Conservation (phyloP, 345 rosid species). For the Arabis alpina region DNA sequence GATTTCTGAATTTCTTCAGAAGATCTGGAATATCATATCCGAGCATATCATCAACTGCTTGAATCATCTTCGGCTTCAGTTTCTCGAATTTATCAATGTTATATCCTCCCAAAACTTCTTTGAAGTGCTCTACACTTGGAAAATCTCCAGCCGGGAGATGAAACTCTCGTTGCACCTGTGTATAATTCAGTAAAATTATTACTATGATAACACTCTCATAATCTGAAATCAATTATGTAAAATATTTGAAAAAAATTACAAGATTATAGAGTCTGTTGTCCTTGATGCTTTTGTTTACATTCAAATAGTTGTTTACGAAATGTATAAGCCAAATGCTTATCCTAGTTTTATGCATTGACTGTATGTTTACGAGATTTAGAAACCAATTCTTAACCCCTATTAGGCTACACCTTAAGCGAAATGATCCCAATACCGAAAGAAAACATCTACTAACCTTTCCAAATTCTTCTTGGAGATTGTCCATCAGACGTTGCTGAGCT, state of each 20-base stretch:
- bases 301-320: too few species aligned
- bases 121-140: constrained; percentile 78
- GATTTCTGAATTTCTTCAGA: constrained; percentile 81
- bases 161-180: constrained; percentile 81
- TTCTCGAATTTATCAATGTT: constrained; percentile 85
- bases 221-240: not conserved
- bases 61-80: constrained; percentile 84
- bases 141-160: constrained; percentile 88
- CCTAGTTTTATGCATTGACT: too few species aligned
- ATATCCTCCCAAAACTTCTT: constrained; percentile 69
- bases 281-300: too few species aligned
- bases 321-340: too few species aligned
- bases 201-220: not conserved
- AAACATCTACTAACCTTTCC: constrained; percentile 55
- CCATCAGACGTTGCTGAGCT: constrained; percentile 78
- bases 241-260: not conserved
- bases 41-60: constrained; percentile 89
- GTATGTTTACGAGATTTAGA: too few species aligned
- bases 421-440: too few species aligned
- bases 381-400: too few species aligned
- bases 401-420: not conserved
- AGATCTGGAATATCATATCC: constrained; percentile 89
- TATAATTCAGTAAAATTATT: not conserved
- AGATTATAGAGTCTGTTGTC: too few species aligned
- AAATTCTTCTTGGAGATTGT: constrained; percentile 78